A percentile compares a stretch with the other conserved stretches of the same genome.
Evolutionary conservation across 352 stramenopile genomes (phyloP).

Genomic region (Pythium folliculosum): DNA sequence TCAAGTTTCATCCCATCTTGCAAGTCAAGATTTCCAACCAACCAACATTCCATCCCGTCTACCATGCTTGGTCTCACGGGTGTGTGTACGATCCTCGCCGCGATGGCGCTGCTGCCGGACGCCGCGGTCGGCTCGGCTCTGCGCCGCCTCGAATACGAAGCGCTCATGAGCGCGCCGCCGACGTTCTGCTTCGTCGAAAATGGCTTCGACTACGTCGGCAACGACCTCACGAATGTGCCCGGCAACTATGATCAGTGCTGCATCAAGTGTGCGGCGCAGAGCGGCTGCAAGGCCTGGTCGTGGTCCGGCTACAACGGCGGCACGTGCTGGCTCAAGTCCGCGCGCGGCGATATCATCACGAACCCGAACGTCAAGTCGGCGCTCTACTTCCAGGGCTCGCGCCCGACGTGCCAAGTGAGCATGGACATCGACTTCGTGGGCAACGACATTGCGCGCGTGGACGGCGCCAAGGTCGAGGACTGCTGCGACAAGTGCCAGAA

Average conservation of each 20-base stretch:
- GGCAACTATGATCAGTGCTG: not conserved
- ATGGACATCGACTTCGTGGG: slow-evolving; percentile 13
- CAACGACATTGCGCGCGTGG: slow-evolving; percentile 15
- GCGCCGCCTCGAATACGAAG: not conserved
- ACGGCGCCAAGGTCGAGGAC: not conserved
- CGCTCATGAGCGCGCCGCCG: not conserved
- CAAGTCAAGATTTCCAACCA: not conserved
- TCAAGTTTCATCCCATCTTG: not conserved
- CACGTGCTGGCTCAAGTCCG: slow-evolving; percentile 58
- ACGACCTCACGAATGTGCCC: not conserved
- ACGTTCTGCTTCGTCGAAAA: not conserved
- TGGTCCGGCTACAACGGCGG: slow-evolving; percentile 55
- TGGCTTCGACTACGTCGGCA: slow-evolving; percentile 1
- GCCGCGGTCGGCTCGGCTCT: not conserved
- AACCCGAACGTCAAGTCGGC: not conserved
- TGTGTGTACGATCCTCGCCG: not conserved
- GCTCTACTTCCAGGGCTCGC: not conserved
- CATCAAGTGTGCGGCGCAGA: not conserved
- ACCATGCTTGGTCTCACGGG: not conserved
- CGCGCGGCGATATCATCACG: not conserved
- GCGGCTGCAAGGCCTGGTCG: slow-evolving; percentile 8
- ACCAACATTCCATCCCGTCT: not conserved
- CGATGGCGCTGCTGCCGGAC: not conserved
- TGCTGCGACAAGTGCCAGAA: slow-evolving; percentile 42
- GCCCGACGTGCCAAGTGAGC: not conserved